Evolutionary conservation across 805 yeast species (phyloP).

Genomic region (Priceomyces castillae): DNA sequence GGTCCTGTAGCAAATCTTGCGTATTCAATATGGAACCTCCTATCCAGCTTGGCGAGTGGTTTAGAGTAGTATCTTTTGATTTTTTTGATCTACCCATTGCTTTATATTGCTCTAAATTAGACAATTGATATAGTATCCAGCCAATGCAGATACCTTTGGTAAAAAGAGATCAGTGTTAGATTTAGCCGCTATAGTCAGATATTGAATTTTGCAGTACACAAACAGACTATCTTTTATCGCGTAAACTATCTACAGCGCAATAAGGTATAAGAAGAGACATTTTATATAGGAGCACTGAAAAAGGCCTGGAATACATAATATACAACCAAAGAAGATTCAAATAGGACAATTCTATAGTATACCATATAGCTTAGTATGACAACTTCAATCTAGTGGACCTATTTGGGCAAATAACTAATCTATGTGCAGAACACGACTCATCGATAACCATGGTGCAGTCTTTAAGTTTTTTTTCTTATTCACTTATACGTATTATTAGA

Average conservation of each 20-base stretch:
- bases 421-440: conserved; percentile 22
- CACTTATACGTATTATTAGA: conserved; percentile 1
- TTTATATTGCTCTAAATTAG: not conserved
- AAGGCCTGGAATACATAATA: too few relatives aligned
- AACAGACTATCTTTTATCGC: not conserved
- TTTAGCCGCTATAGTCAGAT: conserved; percentile 2
- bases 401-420: not conserved
- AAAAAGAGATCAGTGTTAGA: not conserved
- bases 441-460: conserved; percentile 9
- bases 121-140: not conserved
- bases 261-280: too few relatives aligned
- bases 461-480: conserved; percentile 7
- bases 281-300: not conserved
- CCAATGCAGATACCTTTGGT: not conserved
- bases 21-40: not conserved
- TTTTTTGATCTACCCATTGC: conserved; percentile 1
- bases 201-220: conserved; percentile 6
- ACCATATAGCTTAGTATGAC: not conserved
- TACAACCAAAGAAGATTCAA: too few relatives aligned
- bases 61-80: not conserved
- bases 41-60: not conserved
- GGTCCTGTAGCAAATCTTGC: not conserved
- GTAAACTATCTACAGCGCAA: not conserved
- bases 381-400: not conserved
- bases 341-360: not conserved